A percentile compares a stretch with the other conserved stretches of the same genome.
Evolutionary conservation across 164 flowering plant species (phyloP).

Genomic region (Vitis amurensis): DNA sequence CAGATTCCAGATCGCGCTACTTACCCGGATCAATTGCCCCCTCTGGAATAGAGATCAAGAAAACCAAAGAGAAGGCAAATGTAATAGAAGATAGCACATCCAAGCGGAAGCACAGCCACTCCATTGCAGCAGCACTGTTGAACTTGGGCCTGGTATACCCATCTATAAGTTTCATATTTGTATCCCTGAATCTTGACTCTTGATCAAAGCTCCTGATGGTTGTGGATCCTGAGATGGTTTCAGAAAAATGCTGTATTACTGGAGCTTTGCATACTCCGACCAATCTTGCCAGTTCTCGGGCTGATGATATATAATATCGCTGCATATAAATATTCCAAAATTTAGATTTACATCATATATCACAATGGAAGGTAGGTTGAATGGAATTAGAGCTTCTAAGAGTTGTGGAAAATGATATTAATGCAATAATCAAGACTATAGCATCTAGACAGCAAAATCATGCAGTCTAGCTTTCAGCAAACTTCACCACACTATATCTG

Average conservation of each 20-base stretch:
- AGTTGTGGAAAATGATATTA: background rate
- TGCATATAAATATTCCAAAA: conserved; percentile 13
- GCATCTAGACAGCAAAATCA: too few species aligned
- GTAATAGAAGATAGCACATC: conserved; percentile 43
- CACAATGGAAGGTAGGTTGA: too few species aligned
- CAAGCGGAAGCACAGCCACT: conserved; percentile 61
- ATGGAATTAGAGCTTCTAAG: background rate
- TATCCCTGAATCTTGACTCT: conserved; percentile 41
- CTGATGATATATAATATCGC: conserved; percentile 52
- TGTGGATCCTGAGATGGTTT: conserved; percentile 52
- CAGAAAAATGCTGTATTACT: conserved; percentile 57
- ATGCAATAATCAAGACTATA: too few species aligned
- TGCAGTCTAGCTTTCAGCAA: too few species aligned
- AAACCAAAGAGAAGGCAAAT: conserved; percentile 43
- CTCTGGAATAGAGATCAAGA: conserved; percentile 44
- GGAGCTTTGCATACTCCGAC: conserved; percentile 58
- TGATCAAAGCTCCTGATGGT: conserved; percentile 60
- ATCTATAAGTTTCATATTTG: conserved; percentile 35
- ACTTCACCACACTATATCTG: too few species aligned
- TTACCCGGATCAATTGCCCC: conserved; percentile 44
- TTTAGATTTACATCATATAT: too few species aligned
- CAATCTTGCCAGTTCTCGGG: conserved; percentile 58
- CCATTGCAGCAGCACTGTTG: conserved; percentile 48
- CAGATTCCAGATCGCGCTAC: conserved; percentile 1
- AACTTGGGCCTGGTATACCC: conserved; percentile 46